Evolutionary conservation across 768 basidiomycete species (phyloP).

Genomic region (Lactarius tabidus): DNA sequence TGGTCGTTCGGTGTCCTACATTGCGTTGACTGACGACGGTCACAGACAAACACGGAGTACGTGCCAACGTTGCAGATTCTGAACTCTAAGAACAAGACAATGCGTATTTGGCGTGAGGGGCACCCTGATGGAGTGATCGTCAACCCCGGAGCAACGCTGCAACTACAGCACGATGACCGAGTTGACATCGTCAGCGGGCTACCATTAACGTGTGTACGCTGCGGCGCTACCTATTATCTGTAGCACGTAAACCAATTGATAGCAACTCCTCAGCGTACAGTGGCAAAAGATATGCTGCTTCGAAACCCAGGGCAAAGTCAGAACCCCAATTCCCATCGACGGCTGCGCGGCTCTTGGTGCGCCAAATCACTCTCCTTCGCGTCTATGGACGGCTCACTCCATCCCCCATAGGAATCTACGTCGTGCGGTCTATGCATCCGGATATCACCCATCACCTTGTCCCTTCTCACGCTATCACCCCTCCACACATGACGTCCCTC

Average conservation of each 20-base stretch:
- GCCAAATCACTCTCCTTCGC: slow-evolving; percentile 21
- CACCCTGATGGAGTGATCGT: slow-evolving; percentile 30
- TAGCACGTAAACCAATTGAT: slow-evolving; percentile 10
- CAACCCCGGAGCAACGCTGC: slow-evolving; percentile 37
- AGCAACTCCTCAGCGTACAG: slow-evolving; percentile 23
- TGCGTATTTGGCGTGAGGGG: slow-evolving; percentile 41
- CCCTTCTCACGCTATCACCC: slow-evolving; percentile 45
- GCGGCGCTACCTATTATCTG: slow-evolving; percentile 1
- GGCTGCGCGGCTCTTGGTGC: slow-evolving; percentile 46
- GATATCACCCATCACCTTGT: slow-evolving; percentile 64
- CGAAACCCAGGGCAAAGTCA: slow-evolving; percentile 28
- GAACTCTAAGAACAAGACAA: slow-evolving; percentile 46
- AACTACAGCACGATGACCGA: slow-evolving; percentile 53
- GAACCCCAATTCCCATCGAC: slow-evolving; percentile 26
- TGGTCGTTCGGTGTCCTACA: slow-evolving; percentile 30
- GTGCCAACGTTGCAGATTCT: slow-evolving; percentile 47
- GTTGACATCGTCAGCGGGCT: slow-evolving; percentile 44
- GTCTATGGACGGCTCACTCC: slow-evolving; percentile 2
- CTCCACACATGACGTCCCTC: slow-evolving; percentile 53
- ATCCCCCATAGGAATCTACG: slow-evolving; percentile 46
- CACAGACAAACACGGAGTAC: slow-evolving; percentile 47
- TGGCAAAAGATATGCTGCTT: slow-evolving; percentile 30
- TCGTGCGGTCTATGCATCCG: slow-evolving; percentile 42
- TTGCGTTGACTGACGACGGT: background rate
- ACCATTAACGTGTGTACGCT: slow-evolving; percentile 42